Conservation (phyloP, 2,329 filamentous ascomycete genomes). For the Beauveria medogensis region DNA sequence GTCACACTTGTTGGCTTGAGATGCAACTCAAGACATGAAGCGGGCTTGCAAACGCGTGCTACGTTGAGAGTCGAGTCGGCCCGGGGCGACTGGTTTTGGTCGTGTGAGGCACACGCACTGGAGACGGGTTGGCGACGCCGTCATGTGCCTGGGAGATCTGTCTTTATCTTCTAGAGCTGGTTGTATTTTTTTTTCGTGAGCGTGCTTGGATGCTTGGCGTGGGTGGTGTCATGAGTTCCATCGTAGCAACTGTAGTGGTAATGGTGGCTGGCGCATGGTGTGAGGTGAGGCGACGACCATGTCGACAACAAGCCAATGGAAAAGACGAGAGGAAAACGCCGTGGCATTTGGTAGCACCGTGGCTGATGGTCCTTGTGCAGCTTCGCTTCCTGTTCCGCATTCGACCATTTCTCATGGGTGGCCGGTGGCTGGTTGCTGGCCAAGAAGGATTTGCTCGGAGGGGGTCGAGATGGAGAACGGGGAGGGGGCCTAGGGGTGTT, state of each 20-base stretch:
- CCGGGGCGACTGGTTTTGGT: not conserved
- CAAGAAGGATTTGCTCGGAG: not conserved
- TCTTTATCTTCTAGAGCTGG: not conserved
- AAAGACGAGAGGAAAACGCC: not conserved
- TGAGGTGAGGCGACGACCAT: not conserved
- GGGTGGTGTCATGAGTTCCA: not conserved
- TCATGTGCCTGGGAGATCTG: not conserved
- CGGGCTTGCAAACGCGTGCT: not conserved
- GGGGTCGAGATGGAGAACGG: not conserved
- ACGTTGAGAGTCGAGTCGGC: not conserved
- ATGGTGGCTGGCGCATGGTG: not conserved
- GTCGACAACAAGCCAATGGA: not conserved
- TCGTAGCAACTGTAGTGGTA: not conserved
- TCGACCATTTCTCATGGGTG: not conserved
- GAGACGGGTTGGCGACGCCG: not conserved
- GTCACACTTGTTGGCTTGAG: not conserved
- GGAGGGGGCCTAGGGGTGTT: not conserved
- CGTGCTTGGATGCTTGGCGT: not conserved
- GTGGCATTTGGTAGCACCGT: not conserved
- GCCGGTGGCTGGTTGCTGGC: not conserved
- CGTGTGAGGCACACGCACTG: not conserved
- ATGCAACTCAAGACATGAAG: not conserved
- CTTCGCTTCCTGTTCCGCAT: not conserved
- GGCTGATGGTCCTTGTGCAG: slow-evolving; percentile 2
- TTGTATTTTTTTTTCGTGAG: not conserved